Evolutionary conservation across 768 basidiomycete genomes (phyloP).

Genomic region (Lactarius evosmus): DNA sequence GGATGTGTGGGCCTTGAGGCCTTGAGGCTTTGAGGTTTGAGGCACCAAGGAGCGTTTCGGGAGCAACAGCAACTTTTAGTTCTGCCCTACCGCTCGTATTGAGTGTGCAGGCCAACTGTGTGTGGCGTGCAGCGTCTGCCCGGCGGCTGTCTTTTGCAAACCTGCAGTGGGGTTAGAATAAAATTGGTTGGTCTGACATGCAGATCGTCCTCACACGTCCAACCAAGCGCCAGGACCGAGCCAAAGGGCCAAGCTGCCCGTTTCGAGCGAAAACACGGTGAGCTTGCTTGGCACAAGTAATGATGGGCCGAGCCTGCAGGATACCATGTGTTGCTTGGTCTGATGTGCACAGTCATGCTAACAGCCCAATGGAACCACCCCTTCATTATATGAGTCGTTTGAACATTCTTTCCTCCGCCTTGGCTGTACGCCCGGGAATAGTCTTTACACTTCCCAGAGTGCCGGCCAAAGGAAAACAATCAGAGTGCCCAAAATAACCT

Average conservation of each 20-base stretch:
- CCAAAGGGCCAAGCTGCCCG: constrained; percentile 5
- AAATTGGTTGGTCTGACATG: neutral
- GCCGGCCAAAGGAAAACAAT: constrained; percentile 6
- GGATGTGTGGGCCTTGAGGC: constrained; percentile 17
- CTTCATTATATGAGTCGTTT: constrained; percentile 5
- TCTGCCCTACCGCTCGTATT: neutral
- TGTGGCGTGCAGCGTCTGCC: neutral
- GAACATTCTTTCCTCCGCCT: neutral
- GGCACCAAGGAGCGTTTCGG: neutral
- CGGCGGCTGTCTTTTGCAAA: constrained; percentile 2
- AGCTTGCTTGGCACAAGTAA: constrained; percentile 1
- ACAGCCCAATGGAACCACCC: neutral
- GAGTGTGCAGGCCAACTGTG: neutral
- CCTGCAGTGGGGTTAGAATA: constrained; percentile 7
- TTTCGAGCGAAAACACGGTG: constrained; percentile 5
- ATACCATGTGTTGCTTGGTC: constrained; percentile 15
- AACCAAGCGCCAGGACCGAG: constrained; percentile 2
- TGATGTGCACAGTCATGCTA: neutral
- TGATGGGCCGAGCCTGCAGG: constrained; percentile 18
- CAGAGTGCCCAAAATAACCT: constrained; percentile 3
- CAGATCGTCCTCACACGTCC: constrained; percentile 8
- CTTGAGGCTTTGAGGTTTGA: constrained; percentile 16
- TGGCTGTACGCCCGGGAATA: neutral
- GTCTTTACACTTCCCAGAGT: neutral
- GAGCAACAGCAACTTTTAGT: neutral